These are phyloP conservation scores for Actinomortierella ambigua DNA, from an alignment of 371 early-diverging fungal species.

Conservation along the genomic window DNA sequence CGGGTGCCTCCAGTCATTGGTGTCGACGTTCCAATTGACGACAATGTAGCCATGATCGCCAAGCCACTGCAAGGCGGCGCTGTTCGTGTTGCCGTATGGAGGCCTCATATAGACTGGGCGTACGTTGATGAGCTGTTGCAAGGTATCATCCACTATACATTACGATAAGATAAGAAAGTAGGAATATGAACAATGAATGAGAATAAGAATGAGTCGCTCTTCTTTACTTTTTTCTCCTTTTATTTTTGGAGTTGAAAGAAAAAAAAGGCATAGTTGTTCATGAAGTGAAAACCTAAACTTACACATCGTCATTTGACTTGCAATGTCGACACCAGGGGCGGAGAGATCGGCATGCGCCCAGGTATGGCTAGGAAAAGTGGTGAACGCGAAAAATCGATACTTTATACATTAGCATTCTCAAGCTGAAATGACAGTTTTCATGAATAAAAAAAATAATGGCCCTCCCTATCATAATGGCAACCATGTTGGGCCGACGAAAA, in stretches of 20 bases:
- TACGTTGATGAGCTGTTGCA: slow-evolving; percentile 46
- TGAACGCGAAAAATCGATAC: too few relatives aligned
- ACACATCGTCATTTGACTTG: slow-evolving; percentile 21
- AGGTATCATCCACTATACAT: not conserved
- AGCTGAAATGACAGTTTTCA: too few relatives aligned
- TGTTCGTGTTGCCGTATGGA: slow-evolving; percentile 70
- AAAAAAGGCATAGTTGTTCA: not conserved
- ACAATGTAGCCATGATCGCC: slow-evolving; percentile 48
- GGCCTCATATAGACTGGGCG: slow-evolving; percentile 57
- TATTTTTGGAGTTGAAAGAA: not conserved
- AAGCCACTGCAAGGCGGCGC: slow-evolving; percentile 52
- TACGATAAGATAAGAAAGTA: not conserved
- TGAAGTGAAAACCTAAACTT: not conserved
- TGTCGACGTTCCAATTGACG: slow-evolving; percentile 48
- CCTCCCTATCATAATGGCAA: too few relatives aligned
- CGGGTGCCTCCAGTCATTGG: slow-evolving; percentile 45
- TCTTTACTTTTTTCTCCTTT: slow-evolving; percentile 16
- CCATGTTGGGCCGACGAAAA: too few relatives aligned
- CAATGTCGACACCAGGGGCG: slow-evolving; percentile 2
- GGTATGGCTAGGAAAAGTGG: slow-evolving; percentile 13
- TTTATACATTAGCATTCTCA: too few relatives aligned
- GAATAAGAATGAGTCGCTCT: not conserved
- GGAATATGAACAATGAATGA: not conserved
- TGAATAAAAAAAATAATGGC: too few relatives aligned
- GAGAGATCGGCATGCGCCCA: slow-evolving; percentile 38